Evolutionary conservation across 192 early-diverging fungal species (phyloP), one percentile per base, ranked within the genome.

Genomic region (Rhizophagus prolifer): DNA sequence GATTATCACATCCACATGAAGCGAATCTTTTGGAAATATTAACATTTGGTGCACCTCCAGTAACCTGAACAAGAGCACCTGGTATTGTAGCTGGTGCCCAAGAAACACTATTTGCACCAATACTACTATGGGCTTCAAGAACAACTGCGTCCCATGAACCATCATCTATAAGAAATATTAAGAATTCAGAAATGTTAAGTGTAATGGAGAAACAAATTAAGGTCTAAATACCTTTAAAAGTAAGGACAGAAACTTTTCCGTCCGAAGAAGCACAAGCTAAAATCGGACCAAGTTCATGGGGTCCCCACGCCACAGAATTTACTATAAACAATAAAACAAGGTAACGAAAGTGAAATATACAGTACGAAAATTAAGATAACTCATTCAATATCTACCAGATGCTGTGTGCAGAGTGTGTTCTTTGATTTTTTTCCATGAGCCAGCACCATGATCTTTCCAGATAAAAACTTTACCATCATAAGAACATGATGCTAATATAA

Each of bases 381-480:
- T 34, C 9, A 36, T 66, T 25, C 21, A 9, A 72, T 7, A 70
- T 41, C 54, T 84, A 95, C 94, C 94, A 77, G 97, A 98, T 3
- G 96, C 94, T 63, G 92, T 92, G 80, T 99, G 97, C 21, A 82
- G 81, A 54, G 85, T 86, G 80, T 97, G 94, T 80, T 99, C 96
- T 81, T 95, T 92, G 38, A 95, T 90, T 68, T 90, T 90, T 38
- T 83, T 77, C 93, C 93, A 97, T 19, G 75, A 75, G 75, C 93
- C 94, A 64, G 47, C 12, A 54, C 92, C 90, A 26, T 89, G 92
- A 81, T 98, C 97, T 77, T 94, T 95, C 95, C 96, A 99, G 72
- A 99, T 93, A 78, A 95, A 88, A 46, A 98, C 97, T 58, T 92
- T 92, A n/a, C 91, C 89, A 79, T 99, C 98, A 81, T 98, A 98